A percentile compares a stretch with the other conserved stretches of the same genome.
Conservation (phyloP, 805 yeast species). For the Pachysolen tannophilus region DNA sequence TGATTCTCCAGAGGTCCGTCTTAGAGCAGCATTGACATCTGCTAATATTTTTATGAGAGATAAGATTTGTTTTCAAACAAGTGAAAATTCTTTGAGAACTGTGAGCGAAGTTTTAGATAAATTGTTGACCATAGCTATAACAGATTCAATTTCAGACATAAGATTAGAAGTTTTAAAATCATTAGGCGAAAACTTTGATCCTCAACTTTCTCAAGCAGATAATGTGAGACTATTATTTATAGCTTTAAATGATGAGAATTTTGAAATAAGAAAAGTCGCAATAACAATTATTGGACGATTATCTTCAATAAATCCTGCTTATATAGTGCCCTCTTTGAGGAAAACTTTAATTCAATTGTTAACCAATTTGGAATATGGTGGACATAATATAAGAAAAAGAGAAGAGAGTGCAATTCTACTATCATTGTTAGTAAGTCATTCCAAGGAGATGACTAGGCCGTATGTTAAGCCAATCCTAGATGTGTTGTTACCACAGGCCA, state of each 20-base stretch:
- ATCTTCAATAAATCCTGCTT: conserved; percentile 86
- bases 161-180: conserved; percentile 71
- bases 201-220: conserved; percentile 90
- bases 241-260: conserved; percentile 86
- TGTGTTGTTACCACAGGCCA: conserved; percentile 68
- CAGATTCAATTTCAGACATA: conserved; percentile 84
- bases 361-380: conserved; percentile 79
- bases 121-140: conserved; percentile 71
- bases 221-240: conserved; percentile 79
- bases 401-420: conserved; percentile 82
- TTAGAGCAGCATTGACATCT: conserved; percentile 79
- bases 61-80: conserved; percentile 76
- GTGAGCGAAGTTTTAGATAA: conserved; percentile 81
- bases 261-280: conserved; percentile 73
- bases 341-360: conserved; percentile 79
- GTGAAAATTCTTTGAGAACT: conserved; percentile 71
- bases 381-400: conserved; percentile 57
- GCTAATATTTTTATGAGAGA: conserved; percentile 69
- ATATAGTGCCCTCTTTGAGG: conserved; percentile 86
- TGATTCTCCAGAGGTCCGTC: conserved; percentile 69
- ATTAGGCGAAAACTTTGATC: conserved; percentile 71
- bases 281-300: conserved; percentile 76
- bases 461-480: conserved; percentile 88
- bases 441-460: conserved; percentile 80
- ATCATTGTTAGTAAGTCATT: conserved; percentile 65